These are phyloP conservation scores for Saccharomycopsis olivae DNA, from an alignment of 805 yeast species.

Conservation along the genomic window DNA sequence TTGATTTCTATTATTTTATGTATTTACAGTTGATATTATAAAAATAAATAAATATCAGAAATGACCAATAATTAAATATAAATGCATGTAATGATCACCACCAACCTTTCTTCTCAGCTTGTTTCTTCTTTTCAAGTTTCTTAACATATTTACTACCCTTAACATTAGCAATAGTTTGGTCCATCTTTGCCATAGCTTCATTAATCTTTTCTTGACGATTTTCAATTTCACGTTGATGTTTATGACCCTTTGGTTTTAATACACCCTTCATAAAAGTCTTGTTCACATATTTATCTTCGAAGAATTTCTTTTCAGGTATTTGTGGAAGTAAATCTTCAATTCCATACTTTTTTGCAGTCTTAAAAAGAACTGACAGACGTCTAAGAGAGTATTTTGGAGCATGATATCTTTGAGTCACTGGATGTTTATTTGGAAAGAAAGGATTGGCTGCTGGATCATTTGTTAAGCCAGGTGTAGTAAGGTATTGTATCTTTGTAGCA, in stretches of 20 bases:
- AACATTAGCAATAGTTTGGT: constrained; percentile 52
- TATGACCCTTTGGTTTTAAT: constrained; percentile 65
- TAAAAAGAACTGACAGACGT: constrained; percentile 74
- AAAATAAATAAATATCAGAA: no score
- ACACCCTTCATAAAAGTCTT: constrained; percentile 72
- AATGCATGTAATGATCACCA: no score
- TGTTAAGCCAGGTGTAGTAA: constrained; percentile 52
- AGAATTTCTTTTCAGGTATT: constrained; percentile 47
- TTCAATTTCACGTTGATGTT: constrained; percentile 60
- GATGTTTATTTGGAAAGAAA: constrained; percentile 75
- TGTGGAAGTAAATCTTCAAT: constrained; percentile 67
- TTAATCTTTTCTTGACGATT: constrained; percentile 49
- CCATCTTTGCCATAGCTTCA: constrained; percentile 58
- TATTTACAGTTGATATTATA: no score
- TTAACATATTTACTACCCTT: constrained; percentile 44
- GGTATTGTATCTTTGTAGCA: constrained; percentile 66
- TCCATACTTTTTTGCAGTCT: constrained; percentile 76
- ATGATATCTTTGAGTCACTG: constrained; percentile 68
- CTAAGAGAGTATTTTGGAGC: constrained; percentile 71
- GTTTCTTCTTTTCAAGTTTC: constrained; percentile 35
- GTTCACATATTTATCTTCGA: constrained; percentile 60
- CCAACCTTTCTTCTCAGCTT: neutral
- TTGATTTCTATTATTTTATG: no score
- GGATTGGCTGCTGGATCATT: constrained; percentile 72
- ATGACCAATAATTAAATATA: no score